These are phyloP conservation scores for Plectosphaerella cucumerina DNA, from an alignment of 2,329 filamentous ascomycete genomes.

Conservation along the genomic window DNA sequence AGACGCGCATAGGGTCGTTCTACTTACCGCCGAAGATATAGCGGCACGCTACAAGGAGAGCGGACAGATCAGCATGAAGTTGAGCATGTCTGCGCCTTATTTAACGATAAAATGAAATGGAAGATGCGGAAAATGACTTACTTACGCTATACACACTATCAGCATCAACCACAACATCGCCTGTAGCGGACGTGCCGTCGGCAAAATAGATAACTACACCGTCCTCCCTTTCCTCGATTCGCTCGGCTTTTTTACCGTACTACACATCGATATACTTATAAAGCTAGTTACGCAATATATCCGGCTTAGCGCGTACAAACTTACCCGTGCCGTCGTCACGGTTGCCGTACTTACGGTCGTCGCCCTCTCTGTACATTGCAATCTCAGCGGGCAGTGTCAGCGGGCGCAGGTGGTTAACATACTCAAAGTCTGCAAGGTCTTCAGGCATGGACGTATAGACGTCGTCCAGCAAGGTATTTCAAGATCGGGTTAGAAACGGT, in stretches of 20 bases:
- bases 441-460: not conserved
- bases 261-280: slow-evolving; percentile 23
- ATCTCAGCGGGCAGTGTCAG: slow-evolving; percentile 18
- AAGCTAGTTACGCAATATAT: slow-evolving; percentile 13
- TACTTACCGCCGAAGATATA: slow-evolving; percentile 20
- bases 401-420: slow-evolving; percentile 11
- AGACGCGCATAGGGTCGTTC: not conserved
- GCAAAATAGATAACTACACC: slow-evolving; percentile 35
- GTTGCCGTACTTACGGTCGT: slow-evolving; percentile 6
- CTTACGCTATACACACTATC: slow-evolving; percentile 38
- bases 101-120: too few relatives aligned
- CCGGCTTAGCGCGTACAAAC: slow-evolving; percentile 25
- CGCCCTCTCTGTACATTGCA: slow-evolving; percentile 7
- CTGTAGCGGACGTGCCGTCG: slow-evolving; percentile 35
- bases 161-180: slow-evolving; percentile 41
- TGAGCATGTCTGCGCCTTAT: too few relatives aligned
- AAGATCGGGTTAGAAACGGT: too few relatives aligned
- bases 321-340: slow-evolving; percentile 20
- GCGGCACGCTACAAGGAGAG: too few relatives aligned
- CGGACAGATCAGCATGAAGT: too few relatives aligned
- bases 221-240: slow-evolving; percentile 27
- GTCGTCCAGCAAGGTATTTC: slow-evolving; percentile 14
- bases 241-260: slow-evolving; percentile 30
- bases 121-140: not conserved
- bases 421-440: too few relatives aligned